Evolutionary conservation across 2,329 filamentous ascomycete species (phyloP).

Genomic region (Scytalidium lignicola): DNA sequence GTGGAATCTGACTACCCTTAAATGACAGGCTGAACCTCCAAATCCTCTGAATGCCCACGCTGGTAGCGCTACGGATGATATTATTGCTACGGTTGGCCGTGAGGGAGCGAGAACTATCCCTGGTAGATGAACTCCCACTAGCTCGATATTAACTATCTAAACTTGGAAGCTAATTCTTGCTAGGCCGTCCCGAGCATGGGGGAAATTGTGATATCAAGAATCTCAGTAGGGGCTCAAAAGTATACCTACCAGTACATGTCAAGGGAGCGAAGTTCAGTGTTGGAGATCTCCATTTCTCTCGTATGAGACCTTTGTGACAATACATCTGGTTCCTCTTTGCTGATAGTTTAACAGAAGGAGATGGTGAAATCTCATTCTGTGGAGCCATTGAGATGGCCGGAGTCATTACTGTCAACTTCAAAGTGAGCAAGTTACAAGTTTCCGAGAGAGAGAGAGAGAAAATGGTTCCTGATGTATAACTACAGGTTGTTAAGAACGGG

Average conservation of each 20-base stretch:
- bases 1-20: not conserved
- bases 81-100: slow-evolving; percentile 62
- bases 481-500: slow-evolving; percentile 56
- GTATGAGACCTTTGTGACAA: slow-evolving; percentile 29
- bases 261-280: slow-evolving; percentile 84
- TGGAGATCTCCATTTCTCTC: slow-evolving; percentile 81
- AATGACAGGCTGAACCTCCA: slow-evolving; percentile 61
- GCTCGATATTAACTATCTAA: not conserved
- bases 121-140: slow-evolving; percentile 35
- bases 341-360: slow-evolving; percentile 54
- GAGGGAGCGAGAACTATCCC: slow-evolving; percentile 86
- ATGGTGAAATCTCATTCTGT: slow-evolving; percentile 86
- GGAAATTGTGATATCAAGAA: slow-evolving; percentile 94
- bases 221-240: slow-evolving; percentile 70
- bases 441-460: too few relatives aligned
- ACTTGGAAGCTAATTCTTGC: slow-evolving; percentile 13
- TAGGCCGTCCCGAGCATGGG: slow-evolving; percentile 69
- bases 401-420: slow-evolving; percentile 84
- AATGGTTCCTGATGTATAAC: not conserved
- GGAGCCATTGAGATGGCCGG: slow-evolving; percentile 94
- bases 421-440: slow-evolving; percentile 43
- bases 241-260: slow-evolving; percentile 85
- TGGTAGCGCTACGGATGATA: slow-evolving; percentile 52
- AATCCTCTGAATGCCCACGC: slow-evolving; percentile 68
- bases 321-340: not conserved